Conservation (phyloP, 2,329 filamentous ascomycete species). For the Colletotrichum graminicola region DNA sequence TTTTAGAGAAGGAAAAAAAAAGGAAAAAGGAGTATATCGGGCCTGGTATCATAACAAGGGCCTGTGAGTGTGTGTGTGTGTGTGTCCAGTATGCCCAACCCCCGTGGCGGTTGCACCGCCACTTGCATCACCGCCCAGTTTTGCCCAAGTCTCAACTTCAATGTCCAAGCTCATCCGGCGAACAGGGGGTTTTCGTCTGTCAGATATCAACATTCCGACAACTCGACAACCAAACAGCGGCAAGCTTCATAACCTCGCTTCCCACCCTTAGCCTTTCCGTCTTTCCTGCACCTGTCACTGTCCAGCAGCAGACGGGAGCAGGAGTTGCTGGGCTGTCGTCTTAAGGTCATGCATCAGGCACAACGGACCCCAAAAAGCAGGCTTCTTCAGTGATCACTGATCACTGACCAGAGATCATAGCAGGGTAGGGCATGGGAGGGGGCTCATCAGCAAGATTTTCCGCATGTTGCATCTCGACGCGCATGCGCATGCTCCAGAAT, state of each 20-base stretch:
- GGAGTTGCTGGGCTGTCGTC: background rate
- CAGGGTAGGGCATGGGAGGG: background rate
- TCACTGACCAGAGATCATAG: background rate
- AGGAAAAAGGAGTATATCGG: conserved; percentile 9
- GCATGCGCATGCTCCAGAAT: background rate
- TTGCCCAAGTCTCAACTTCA: background rate
- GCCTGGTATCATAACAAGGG: background rate
- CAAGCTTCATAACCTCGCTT: background rate
- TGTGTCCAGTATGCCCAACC: conserved; percentile 27
- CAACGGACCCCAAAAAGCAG: conserved; percentile 5
- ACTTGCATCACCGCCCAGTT: conserved; percentile 40
- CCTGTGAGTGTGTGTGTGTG: background rate
- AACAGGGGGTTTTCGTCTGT: conserved; percentile 1
- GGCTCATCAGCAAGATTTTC: conserved; percentile 14
- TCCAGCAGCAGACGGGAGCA: background rate
- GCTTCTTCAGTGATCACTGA: conserved; percentile 13
- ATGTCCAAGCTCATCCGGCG: background rate
- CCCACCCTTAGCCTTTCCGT: background rate
- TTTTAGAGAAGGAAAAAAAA: conserved; percentile 16
- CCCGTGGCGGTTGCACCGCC: conserved; percentile 32
- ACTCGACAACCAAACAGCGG: background rate
- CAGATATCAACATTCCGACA: conserved; percentile 18
- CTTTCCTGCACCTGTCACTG: background rate
- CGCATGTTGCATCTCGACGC: conserved; percentile 9
- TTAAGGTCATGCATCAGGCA: background rate